Percentiles rank a stretch among this genome's conserved stretches.
phyloP scores from a whole-genome alignment of 1,139 yeast genomes.

The Hyphopichia burtonii region DNA sequence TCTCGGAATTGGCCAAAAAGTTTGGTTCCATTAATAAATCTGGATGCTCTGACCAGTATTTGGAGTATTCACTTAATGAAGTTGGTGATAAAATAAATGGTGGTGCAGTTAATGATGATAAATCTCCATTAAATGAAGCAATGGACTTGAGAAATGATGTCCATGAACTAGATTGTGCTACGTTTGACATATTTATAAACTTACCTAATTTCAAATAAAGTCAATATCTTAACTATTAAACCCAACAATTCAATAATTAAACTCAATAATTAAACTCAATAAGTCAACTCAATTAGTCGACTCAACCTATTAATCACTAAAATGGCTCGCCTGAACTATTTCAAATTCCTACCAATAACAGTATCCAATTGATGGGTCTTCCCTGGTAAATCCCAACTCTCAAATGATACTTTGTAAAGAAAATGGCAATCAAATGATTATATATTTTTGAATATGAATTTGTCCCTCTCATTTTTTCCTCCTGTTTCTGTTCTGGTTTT shows the following conservation, averaged over 20 bases:
- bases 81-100: constrained; percentile 95
- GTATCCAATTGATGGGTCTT: constrained; percentile 1
- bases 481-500: not conserved
- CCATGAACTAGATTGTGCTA: constrained; percentile 58
- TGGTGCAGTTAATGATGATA: constrained; percentile 93
- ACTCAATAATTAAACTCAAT: no score
- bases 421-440: not conserved
- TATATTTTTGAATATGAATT: not conserved
- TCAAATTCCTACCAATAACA: no score
- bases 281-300: no score
- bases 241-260: no score
- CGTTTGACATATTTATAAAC: constrained; percentile 15
- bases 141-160: constrained; percentile 86
- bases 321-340: no score
- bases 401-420: no score
- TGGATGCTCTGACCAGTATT: constrained; percentile 91
- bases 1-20: constrained; percentile 38
- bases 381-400: no score
- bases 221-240: no score
- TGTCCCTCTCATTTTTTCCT: not conserved
- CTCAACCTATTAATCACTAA: no score
- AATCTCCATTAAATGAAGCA: constrained; percentile 91
- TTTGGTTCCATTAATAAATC: constrained; percentile 76
- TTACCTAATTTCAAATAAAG: no score
- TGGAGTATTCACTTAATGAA: constrained; percentile 86